A percentile compares a stretch with the other conserved stretches of the same genome.
phyloP scores from a whole-genome alignment of 139 green algal species.

The Eudorina sp. region DNA sequence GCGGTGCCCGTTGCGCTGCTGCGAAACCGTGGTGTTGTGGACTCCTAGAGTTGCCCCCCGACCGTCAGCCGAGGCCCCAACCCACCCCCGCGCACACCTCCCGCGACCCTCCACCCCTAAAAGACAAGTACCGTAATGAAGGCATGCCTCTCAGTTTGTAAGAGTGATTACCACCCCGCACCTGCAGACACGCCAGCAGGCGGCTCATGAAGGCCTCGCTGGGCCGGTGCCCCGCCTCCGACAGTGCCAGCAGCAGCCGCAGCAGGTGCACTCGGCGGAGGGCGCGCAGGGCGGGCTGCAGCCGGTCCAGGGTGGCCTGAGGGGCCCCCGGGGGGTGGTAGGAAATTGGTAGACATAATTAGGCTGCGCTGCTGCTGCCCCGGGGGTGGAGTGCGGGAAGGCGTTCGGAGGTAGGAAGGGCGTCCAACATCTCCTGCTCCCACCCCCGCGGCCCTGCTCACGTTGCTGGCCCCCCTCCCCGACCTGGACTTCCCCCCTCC shows the following conservation, averaged over 20 bases:
- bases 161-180: not conserved
- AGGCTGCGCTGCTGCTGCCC: no score
- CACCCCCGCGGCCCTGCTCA: not conserved
- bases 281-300: conserved; percentile 20
- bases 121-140: no score
- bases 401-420: not conserved
- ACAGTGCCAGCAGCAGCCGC: conserved; percentile 38
- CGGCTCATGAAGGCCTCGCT: not conserved
- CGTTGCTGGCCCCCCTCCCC: not conserved
- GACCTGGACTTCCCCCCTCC: not conserved
- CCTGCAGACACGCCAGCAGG: conserved; percentile 15
- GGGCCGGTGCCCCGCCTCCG: not conserved
- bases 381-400: not conserved
- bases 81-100: no score
- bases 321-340: not conserved
- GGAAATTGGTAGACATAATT: not conserved
- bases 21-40: no score
- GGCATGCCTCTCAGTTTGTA: no score
- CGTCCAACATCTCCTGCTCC: not conserved
- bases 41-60: no score
- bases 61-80: no score
- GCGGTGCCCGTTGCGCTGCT: no score
- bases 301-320: conserved; percentile 8
- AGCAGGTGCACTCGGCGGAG: conserved; percentile 30
- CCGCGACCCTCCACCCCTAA: no score